Conservation (phyloP, 1,284 basidiomycete genomes). For the Trichosporon ovoides region DNA sequence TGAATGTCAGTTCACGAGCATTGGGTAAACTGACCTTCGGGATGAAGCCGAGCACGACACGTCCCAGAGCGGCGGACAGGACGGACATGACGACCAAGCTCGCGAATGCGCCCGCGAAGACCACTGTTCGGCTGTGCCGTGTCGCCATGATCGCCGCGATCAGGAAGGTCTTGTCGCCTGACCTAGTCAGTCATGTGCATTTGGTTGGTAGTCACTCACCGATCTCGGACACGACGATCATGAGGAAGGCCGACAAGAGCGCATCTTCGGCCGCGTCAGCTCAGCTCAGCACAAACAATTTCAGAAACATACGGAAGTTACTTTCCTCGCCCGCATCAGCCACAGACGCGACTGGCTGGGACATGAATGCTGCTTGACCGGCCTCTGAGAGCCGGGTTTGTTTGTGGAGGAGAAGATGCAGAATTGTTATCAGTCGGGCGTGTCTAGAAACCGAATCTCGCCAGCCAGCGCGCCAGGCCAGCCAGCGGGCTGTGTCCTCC, state of each 20-base stretch:
- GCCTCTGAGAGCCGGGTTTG: too few relatives aligned
- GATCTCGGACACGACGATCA: constrained; percentile 86
- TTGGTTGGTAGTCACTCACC: constrained; percentile 24
- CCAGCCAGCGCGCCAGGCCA: too few relatives aligned
- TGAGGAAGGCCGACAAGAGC: constrained; percentile 68
- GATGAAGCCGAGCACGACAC: constrained; percentile 73
- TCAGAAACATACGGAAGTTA: constrained; percentile 11
- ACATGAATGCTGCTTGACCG: neutral
- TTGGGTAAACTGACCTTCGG: constrained; percentile 54
- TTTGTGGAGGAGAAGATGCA: too few relatives aligned
- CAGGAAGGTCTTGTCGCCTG: constrained; percentile 96
- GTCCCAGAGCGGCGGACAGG: constrained; percentile 79
- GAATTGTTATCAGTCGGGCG: too few relatives aligned
- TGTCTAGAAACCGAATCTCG: too few relatives aligned
- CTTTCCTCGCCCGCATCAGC: constrained; percentile 7
- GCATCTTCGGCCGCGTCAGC: constrained; percentile 50
- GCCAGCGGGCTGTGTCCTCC: too few relatives aligned
- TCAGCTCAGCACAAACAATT: neutral
- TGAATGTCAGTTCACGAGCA: constrained; percentile 13
- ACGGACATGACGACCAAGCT: constrained; percentile 89
- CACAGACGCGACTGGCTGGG: neutral
- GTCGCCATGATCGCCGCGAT: constrained; percentile 95
- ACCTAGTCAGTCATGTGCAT: neutral
- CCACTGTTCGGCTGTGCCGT: constrained; percentile 77
- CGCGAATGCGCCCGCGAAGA: constrained; percentile 84